Evolutionary conservation across 345 rosid species (phyloP), one percentile per base, ranked within the genome.

Genomic region (Sisymbrium irio): DNA sequence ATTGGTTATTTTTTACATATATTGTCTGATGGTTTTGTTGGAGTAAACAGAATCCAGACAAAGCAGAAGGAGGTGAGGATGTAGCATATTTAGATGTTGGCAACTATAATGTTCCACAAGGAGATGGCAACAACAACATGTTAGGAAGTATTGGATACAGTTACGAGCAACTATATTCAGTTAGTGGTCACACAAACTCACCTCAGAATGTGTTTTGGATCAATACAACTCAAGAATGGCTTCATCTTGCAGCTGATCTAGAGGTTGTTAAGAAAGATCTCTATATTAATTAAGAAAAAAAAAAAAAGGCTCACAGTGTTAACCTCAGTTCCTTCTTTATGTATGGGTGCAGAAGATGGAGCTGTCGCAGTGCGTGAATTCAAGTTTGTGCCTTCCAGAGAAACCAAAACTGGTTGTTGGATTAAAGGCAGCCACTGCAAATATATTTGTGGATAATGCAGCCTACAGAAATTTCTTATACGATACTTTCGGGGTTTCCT

Each of bases 371-470:
- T 82, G 89, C 39, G 84, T 83, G 44, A 82, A 85, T 50, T 69
- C 89, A 81, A 87, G 39, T 60, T 13, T 83, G 72, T 80, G 91
- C 66, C 82, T 85, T 2, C 68, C 74, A 5, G 14, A 77, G 55
- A 77, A 83, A 54, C 85, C 87, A 3, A 83, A 87, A 73, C 25
- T 85, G 5, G 86, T 85, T 0, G 71, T 81, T 37, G 85, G 87
- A 36, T 71, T 85, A 5, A 79, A 62, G 7, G 87, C 83, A 27
- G 79, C 83, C 0, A 76, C 86, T 2, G 77, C 87, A 62, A 54
- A 85, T 25, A 82, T 85, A 15, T 87, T 85, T 76, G 69, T 85
- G 42, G 81, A 87, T 56, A 87, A 85, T 55, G 86, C 79, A 14
- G 86, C 82, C 65, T 83, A 87, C 41, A 67, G 79, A 35, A 82